A percentile compares a stretch with the other conserved stretches of the same genome.
Conservation (phyloP, 73 alveolate species). For the Blepharisma stoltei region DNA sequence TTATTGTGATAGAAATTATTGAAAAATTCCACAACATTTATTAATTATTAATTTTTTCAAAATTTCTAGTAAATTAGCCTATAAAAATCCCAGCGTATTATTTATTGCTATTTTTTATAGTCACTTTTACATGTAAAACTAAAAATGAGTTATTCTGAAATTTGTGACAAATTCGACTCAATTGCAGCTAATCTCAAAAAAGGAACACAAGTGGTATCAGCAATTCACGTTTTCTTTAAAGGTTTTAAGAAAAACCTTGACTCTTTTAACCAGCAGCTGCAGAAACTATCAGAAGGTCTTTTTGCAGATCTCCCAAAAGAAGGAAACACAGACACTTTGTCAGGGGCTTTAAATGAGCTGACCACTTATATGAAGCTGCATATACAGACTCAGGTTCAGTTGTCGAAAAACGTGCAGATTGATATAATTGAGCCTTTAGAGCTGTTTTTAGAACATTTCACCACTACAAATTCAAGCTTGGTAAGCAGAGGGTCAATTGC, state of each 20-base stretch:
- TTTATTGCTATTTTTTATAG: no score
- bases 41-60: no score
- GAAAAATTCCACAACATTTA: no score
- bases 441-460: conserved; percentile 20
- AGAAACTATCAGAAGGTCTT: not conserved
- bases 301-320: not conserved
- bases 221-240: not conserved
- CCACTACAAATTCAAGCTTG: no score
- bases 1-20: no score
- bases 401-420: conserved; percentile 18
- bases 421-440: conserved; percentile 15
- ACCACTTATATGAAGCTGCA: no score
- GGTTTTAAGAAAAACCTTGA: not conserved
- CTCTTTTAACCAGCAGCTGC: not conserved
- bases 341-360: not conserved
- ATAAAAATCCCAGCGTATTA: no score
- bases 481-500: no score
- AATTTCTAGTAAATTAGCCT: no score
- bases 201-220: not conserved
- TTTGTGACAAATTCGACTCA: conserved; percentile 18
- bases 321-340: not conserved
- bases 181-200: not conserved
- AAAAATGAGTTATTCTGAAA: conserved; percentile 22
- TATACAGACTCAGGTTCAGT: no score
- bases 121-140: not conserved